These are phyloP conservation scores for Blumeria graminis DNA, from an alignment of 2,329 filamentous ascomycete genomes.

Conservation along the genomic window DNA sequence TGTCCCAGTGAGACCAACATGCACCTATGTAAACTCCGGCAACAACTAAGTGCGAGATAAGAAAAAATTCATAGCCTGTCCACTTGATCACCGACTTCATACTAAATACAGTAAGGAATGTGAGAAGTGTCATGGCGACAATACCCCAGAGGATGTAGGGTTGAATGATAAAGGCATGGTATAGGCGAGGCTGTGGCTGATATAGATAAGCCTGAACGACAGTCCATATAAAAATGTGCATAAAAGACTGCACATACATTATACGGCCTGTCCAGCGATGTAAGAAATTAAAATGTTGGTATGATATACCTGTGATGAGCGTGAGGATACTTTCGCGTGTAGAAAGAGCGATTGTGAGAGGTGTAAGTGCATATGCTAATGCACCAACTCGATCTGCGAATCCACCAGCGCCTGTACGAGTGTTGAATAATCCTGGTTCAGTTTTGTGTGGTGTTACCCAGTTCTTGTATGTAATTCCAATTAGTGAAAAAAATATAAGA, in stretches of 20 bases:
- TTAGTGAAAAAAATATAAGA: conserved; percentile 38
- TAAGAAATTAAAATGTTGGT: conserved; percentile 55
- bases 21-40: conserved; percentile 53
- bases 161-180: conserved; percentile 31
- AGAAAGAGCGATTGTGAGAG: conserved; percentile 41
- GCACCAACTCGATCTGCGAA: conserved; percentile 46
- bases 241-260: conserved; percentile 39
- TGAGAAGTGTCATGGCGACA: conserved; percentile 39
- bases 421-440: conserved; percentile 26
- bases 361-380: conserved; percentile 50
- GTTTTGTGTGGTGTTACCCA: conserved; percentile 37
- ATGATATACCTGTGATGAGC: conserved; percentile 45
- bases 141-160: conserved; percentile 51
- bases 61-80: conserved; percentile 57
- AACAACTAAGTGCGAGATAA: conserved; percentile 48
- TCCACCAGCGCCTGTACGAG: conserved; percentile 37
- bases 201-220: conserved; percentile 42
- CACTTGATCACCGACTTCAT: conserved; percentile 31
- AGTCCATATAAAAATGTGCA: conserved; percentile 51
- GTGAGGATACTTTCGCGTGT: conserved; percentile 47
- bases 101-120: conserved; percentile 35
- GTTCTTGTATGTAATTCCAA: conserved; percentile 40
- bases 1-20: conserved; percentile 50
- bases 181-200: conserved; percentile 41
- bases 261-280: conserved; percentile 55